Base-by-base conservation (phyloP, 768 basidiomycete species). In the Cyclocybe aegerita region DNA sequence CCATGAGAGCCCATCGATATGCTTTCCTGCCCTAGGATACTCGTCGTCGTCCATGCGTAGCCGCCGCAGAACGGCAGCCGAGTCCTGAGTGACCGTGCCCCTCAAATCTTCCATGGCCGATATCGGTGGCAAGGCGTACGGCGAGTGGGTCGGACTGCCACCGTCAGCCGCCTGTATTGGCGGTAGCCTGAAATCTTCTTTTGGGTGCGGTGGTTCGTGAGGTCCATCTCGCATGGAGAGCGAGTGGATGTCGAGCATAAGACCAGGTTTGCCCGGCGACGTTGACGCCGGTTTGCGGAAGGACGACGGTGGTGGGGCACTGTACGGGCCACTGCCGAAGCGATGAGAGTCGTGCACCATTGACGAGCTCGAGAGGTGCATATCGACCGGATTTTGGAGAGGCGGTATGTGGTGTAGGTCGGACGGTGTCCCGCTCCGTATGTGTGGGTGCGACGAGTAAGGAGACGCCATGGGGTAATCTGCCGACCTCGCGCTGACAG, bases 71-170 rank as follows among this genome's bases (percentile, higher is more conserved):
- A 90, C 87, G 5, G 85, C 81, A 4, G 82, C 80, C 0, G 86
- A 82, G 60, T 88, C 85, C 34, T 72, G 74, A 50, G 53, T 72
- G 65, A 58, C 68, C 15, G 78, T 66, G 2, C 82, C 81, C 7
- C 83, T 74, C 43, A 83, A 62, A 52, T 82, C 81, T 62, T 88
- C 86, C 57, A 90, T 67, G 0, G 84, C 80, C 6, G 86, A 82
- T 49, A 88, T 87, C 0, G 86, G 84, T 1, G 85, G 86, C 3
- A 88, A 62, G 1, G 83, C 79, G 53, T 83, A 84, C 1, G 72
- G 67, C 1, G 75, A 64, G 11, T 66, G 65, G 23, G 59, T 66
- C 11, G 65, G 55, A 37, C 60, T 60, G 49, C 55, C 55, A 29
- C 58, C 57, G 17, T 60, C 50, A 9, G 68, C 64, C 2, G 66